These are phyloP conservation scores for Filobasidium wieringae DNA, from an alignment of 768 basidiomycete species.

Conservation along the genomic window DNA sequence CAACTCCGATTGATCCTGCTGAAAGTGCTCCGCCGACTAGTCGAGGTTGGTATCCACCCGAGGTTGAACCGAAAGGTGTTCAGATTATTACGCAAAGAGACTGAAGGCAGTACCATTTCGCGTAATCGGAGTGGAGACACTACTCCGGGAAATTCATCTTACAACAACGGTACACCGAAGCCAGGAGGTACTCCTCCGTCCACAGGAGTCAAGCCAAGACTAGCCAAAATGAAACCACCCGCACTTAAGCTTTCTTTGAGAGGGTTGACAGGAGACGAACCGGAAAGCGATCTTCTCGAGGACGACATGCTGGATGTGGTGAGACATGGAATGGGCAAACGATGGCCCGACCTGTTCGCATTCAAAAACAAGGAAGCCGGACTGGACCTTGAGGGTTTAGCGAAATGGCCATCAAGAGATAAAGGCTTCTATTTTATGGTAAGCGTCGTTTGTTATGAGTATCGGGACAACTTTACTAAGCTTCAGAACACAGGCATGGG, in stretches of 20 bases:
- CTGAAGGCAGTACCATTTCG: background rate
- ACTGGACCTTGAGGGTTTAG: slow-evolving; percentile 23
- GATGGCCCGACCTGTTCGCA: slow-evolving; percentile 30
- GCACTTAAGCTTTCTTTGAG: slow-evolving; percentile 1
- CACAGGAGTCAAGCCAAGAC: slow-evolving; percentile 4
- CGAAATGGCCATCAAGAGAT: slow-evolving; percentile 25
- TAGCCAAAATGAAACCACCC: background rate
- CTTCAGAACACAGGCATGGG: slow-evolving; percentile 24
- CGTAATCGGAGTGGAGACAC: background rate
- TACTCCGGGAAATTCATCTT: background rate
- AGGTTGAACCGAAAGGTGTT: slow-evolving; percentile 26
- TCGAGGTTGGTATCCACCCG: slow-evolving; percentile 30
- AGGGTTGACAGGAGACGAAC: background rate
- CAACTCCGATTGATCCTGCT: slow-evolving; percentile 21
- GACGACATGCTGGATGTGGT: slow-evolving; percentile 33
- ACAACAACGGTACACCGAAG: background rate
- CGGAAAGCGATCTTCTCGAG: slow-evolving; percentile 13
- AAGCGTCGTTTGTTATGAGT: slow-evolving; percentile 1
- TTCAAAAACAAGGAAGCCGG: slow-evolving; percentile 23
- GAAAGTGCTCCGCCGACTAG: slow-evolving; percentile 20
- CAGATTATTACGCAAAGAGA: slow-evolving; percentile 4
- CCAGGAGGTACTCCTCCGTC: slow-evolving; percentile 1
- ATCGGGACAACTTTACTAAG: background rate
- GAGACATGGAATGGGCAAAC: slow-evolving; percentile 25
- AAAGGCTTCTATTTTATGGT: slow-evolving; percentile 36